Base-by-base conservation (phyloP, 495 filamentous ascomycete genomes). In the Penicillium ucsense region DNA sequence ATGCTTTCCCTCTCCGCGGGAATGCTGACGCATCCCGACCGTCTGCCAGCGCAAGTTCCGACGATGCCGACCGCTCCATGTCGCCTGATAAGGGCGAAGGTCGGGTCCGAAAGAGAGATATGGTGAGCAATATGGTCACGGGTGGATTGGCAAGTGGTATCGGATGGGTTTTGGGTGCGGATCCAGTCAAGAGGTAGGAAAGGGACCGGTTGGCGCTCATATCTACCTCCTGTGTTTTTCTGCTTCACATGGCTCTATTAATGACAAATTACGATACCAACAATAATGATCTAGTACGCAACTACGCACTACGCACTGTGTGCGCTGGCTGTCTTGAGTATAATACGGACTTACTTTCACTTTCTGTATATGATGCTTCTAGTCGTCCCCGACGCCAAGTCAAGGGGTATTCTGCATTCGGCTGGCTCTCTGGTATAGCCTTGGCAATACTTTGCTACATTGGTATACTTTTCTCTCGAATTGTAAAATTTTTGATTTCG, bases 81-180 rank as follows among this genome's bases (percentile, higher is more conserved):
- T 57, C 51, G 29, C 53, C 49, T 30, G 64, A 50, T 55, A 35
- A 62, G 57, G 60, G 56, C 53, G 66, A 67, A 11, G 75, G 67
- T 8, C 71, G 81, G 51, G 75, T 80, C 28, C 70, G 88, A 38
- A 92, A 90, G 69, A 74, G 89, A 52, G 88, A 94, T 71, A 79
- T 90, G 66, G 74, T 94, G 43, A 78, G 64, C 64, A 85, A 71
- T 71, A 89, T 77, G 84, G 81, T 74, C 63, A 89, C 62, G 54
- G 86, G 72, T 57, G 88, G 62, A 9, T 64, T 94, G 53, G 88
- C 84, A 2, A 86, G 82, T 56, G 88, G 88, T 3, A 80, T 94
- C 55, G 88, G 88, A 3, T 94, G 88, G 88, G 73, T 94, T 35
- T 75, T 94, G 50, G 85, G 84, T 51, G 84, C 84, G 9, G 83